Evolutionary conservation across 306 rosid species (phyloP).

Genomic region (Castanea crenata): DNA sequence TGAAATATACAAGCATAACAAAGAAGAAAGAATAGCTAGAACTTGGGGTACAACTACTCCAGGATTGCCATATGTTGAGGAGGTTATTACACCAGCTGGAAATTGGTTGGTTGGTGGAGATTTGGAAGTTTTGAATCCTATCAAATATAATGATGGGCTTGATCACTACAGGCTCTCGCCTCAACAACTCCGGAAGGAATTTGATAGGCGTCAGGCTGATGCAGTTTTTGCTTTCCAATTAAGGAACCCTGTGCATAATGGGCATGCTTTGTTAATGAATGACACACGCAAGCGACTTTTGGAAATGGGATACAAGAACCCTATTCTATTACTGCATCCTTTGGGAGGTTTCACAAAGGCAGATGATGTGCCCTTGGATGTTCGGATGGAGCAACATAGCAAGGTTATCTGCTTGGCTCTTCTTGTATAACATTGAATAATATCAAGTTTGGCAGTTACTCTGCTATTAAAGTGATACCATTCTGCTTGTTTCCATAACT

Average conservation of each 20-base stretch:
- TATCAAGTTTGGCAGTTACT: not conserved
- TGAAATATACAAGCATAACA: slow-evolving; percentile 91
- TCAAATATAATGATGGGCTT: slow-evolving; percentile 87
- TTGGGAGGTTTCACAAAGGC: slow-evolving; percentile 91
- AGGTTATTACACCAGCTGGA: slow-evolving; percentile 75
- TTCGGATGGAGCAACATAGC: slow-evolving; percentile 99
- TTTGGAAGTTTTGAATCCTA: slow-evolving; percentile 69
- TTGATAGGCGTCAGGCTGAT: slow-evolving; percentile 80
- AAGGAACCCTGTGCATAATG: slow-evolving; percentile 95
- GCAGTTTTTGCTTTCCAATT: slow-evolving; percentile 96
- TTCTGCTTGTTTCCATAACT: slow-evolving; percentile 2
- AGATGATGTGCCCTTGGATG: slow-evolving; percentile 95
- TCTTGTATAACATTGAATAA: slow-evolving; percentile 1
- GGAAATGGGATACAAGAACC: slow-evolving; percentile 94
- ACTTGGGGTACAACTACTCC: slow-evolving; percentile 96
- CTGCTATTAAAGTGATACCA: slow-evolving; percentile 1
- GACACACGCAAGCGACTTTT: slow-evolving; percentile 80
- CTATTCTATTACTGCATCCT: slow-evolving; percentile 90
- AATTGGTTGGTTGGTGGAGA: slow-evolving; percentile 98
- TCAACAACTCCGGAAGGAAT: slow-evolving; percentile 79
- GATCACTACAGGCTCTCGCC: slow-evolving; percentile 94
- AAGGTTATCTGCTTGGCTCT: slow-evolving; percentile 54
- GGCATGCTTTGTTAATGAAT: slow-evolving; percentile 94
- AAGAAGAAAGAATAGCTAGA: slow-evolving; percentile 96
- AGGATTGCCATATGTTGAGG: slow-evolving; percentile 88